Conservation (phyloP, 192 early-diverging fungal species). For the Coemansia sp. region DNA sequence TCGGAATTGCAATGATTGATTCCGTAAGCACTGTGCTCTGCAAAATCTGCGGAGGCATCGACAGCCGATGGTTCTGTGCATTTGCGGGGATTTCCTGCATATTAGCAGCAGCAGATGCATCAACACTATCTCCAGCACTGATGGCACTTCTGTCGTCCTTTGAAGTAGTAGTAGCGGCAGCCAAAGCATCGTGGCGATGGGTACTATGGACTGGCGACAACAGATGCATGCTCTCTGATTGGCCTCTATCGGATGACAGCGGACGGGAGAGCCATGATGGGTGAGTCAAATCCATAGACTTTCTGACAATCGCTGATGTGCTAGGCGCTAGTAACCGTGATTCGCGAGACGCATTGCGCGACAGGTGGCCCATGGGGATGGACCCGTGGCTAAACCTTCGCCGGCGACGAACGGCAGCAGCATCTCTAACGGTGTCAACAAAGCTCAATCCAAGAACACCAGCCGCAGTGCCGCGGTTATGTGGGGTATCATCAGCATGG, state of each 20-base stretch:
- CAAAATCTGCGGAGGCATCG: slow-evolving; percentile 1
- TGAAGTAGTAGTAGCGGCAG: background rate
- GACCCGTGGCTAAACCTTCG: slow-evolving; percentile 38
- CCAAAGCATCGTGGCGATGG: background rate
- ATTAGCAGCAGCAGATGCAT: background rate
- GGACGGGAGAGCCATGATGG: slow-evolving; percentile 2
- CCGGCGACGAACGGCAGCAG: slow-evolving; percentile 12
- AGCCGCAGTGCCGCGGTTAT: slow-evolving; percentile 22
- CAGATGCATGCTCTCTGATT: slow-evolving; percentile 1
- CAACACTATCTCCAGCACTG: background rate
- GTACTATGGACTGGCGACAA: slow-evolving; percentile 7
- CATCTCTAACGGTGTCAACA: slow-evolving; percentile 28
- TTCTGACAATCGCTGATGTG: background rate
- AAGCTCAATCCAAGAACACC: slow-evolving; percentile 33
- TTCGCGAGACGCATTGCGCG: slow-evolving; percentile 29
- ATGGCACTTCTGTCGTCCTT: background rate
- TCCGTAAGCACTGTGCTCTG: slow-evolving; percentile 3
- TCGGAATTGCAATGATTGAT: slow-evolving; percentile 48
- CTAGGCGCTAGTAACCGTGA: slow-evolving; percentile 3
- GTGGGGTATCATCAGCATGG: slow-evolving; percentile 17
- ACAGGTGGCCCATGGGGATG: slow-evolving; percentile 20
- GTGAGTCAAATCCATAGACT: background rate
- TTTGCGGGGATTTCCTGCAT: background rate
- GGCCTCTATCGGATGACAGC: slow-evolving; percentile 1
- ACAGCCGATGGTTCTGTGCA: background rate